Evolutionary conservation across 805 yeast species (phyloP).

Genomic region (Debaryomyces prosopidis): DNA sequence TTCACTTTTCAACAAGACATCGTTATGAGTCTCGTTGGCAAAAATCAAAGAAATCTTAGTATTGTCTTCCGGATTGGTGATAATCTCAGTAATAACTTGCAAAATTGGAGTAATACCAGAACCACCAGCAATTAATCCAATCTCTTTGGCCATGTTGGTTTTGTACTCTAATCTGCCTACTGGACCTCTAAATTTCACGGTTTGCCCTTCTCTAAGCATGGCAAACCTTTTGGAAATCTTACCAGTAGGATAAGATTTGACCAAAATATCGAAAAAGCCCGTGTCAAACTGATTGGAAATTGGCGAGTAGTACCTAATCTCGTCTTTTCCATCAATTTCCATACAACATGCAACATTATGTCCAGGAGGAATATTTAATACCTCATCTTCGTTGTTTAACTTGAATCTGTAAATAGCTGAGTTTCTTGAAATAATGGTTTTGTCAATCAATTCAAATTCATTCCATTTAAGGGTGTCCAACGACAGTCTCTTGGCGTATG

Average conservation of each 20-base stretch:
- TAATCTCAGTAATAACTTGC: conserved; percentile 71
- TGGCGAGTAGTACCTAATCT: conserved; percentile 72
- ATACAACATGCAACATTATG: conserved; percentile 68
- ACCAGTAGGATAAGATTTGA: conserved; percentile 75
- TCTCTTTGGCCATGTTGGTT: conserved; percentile 58
- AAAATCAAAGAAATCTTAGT: conserved; percentile 64
- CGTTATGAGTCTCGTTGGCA: conserved; percentile 77
- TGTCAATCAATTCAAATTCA: conserved; percentile 68
- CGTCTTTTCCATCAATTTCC: conserved; percentile 49
- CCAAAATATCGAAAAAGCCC: conserved; percentile 75
- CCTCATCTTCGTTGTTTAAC: conserved; percentile 58
- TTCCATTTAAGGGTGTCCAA: conserved; percentile 57
- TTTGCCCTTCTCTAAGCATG: conserved; percentile 59
- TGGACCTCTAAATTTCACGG: conserved; percentile 75
- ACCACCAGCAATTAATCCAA: conserved; percentile 80
- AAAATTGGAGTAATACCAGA: conserved; percentile 89
- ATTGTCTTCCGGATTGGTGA: conserved; percentile 66
- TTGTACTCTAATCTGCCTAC: conserved; percentile 68
- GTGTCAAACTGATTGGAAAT: conserved; percentile 67
- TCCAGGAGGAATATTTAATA: conserved; percentile 69
- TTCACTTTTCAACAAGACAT: conserved; percentile 70
- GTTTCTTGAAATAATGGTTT: conserved; percentile 69
- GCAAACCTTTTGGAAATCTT: conserved; percentile 70
- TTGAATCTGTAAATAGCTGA: conserved; percentile 75
- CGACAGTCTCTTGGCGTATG: conserved; percentile 43